phyloP scores from a whole-genome alignment of 2,329 filamentous ascomycete species.

The Byssoonygena ceratinophila region DNA sequence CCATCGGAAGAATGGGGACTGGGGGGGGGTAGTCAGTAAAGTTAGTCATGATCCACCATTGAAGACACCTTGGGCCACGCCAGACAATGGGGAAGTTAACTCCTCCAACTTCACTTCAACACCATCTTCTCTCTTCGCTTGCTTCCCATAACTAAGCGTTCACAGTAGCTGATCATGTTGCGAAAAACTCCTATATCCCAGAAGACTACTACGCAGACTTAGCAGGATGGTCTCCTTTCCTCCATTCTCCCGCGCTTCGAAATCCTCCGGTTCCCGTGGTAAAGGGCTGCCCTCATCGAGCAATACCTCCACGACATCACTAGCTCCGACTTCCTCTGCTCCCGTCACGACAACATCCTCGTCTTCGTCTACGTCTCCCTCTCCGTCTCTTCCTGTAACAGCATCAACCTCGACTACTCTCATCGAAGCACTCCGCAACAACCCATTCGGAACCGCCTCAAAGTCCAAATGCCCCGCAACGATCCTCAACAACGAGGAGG shows the following conservation, averaged over 20 bases:
- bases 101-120: too few species aligned
- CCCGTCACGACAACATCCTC: slow-evolving; percentile 15
- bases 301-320: slow-evolving; percentile 7
- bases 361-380: slow-evolving; percentile 4
- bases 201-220: background rate
- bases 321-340: background rate
- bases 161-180: background rate
- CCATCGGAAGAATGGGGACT: too few species aligned
- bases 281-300: background rate
- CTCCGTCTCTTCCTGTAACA: slow-evolving; percentile 18
- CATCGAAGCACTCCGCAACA: slow-evolving; percentile 36
- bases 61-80: too few species aligned
- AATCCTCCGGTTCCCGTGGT: slow-evolving; percentile 7
- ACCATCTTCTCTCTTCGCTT: too few species aligned
- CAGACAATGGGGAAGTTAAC: too few species aligned
- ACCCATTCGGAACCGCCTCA: slow-evolving; percentile 24
- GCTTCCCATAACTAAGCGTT: background rate
- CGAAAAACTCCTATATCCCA: background rate
- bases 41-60: too few species aligned
- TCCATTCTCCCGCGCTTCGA: slow-evolving; percentile 4
- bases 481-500: slow-evolving; percentile 20
- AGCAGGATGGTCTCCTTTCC: slow-evolving; percentile 7
- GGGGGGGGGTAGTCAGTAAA: too few species aligned
- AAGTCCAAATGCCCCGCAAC: slow-evolving; percentile 10
- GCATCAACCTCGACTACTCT: slow-evolving; percentile 28